A percentile compares a stretch with the other conserved stretches of the same genome.
Conservation (phyloP, 139 green algal species). For the Chlorella sorokiniana region DNA sequence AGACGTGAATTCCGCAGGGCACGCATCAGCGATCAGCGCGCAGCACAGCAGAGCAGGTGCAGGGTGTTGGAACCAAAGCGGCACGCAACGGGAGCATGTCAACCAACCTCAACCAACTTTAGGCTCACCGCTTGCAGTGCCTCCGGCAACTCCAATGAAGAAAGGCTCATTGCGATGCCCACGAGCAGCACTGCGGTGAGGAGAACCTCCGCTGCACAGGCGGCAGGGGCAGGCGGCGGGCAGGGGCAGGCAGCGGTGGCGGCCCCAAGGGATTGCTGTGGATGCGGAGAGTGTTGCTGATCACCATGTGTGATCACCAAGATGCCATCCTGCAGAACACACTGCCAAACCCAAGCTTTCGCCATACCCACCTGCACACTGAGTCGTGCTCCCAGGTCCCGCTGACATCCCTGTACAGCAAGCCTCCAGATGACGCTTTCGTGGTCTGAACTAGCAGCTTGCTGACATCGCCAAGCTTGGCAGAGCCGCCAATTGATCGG, state of each 20-base stretch:
- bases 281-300: no score
- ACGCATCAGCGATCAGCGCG: neutral
- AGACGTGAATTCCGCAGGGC: no score
- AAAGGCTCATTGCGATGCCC: conserved; percentile 33
- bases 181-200: neutral
- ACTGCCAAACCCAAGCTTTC: no score
- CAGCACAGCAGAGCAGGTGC: neutral
- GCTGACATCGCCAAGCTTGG: neutral
- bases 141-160: conserved; percentile 35
- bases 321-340: no score
- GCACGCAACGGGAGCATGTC: neutral
- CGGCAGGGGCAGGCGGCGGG: no score
- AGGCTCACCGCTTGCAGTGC: conserved; percentile 29
- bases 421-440: neutral
- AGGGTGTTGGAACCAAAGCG: neutral
- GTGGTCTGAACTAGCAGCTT: neutral
- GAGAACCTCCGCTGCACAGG: neutral
- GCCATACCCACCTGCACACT: no score
- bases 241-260: no score
- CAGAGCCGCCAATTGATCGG: no score
- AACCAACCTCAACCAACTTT: neutral
- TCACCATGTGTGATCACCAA: no score
- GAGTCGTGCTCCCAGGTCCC: neutral
- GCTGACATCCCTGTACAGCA: neutral
- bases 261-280: no score